Percentiles rank a stretch among this genome's conserved stretches.
These are phyloP conservation scores for Lepidium didymum DNA, from an alignment of 345 rosid genomes.

Conservation along the genomic window DNA sequence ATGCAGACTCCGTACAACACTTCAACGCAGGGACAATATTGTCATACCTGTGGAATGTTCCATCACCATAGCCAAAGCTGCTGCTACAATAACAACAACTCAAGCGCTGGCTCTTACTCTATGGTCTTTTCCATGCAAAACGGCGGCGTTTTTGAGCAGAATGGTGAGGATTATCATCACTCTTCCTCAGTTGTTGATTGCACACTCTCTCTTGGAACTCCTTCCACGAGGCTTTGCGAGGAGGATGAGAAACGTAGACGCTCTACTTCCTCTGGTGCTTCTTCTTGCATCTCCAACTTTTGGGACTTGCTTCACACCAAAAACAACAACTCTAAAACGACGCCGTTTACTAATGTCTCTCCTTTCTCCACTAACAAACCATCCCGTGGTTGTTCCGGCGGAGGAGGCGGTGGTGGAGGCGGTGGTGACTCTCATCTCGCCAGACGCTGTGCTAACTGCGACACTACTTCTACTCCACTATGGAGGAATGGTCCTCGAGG, in stretches of 20 bases:
- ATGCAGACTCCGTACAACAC: constrained; percentile 32
- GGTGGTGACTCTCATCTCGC: constrained; percentile 50
- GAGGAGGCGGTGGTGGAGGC: constrained; percentile 17
- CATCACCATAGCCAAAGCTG: constrained; percentile 29
- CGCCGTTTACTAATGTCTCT: constrained; percentile 22
- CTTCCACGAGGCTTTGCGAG: constrained; percentile 61
- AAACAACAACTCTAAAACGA: constrained; percentile 26
- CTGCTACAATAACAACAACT: constrained; percentile 12
- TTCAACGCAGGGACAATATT: constrained; percentile 31
- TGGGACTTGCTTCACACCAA: constrained; percentile 57
- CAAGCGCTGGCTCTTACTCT: constrained; percentile 20
- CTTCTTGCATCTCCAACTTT: constrained; percentile 45
- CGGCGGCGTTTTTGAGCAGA: constrained; percentile 19
- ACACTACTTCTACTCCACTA: constrained; percentile 84
- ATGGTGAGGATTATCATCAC: constrained; percentile 13
- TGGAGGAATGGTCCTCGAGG: constrained; percentile 89
- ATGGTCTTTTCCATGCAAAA: constrained; percentile 28
- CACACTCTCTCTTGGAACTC: constrained; percentile 82
- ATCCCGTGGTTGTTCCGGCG: constrained; percentile 18
- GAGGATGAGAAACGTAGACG: constrained; percentile 44
- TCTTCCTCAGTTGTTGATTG: constrained; percentile 62
- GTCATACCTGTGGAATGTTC: constrained; percentile 31
- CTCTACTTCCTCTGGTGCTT: constrained; percentile 27
- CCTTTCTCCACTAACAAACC: constrained; percentile 18
- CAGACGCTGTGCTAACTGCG: constrained; percentile 90